Conservation (phyloP, 345 rosid species). For the Acer negundo region DNA sequence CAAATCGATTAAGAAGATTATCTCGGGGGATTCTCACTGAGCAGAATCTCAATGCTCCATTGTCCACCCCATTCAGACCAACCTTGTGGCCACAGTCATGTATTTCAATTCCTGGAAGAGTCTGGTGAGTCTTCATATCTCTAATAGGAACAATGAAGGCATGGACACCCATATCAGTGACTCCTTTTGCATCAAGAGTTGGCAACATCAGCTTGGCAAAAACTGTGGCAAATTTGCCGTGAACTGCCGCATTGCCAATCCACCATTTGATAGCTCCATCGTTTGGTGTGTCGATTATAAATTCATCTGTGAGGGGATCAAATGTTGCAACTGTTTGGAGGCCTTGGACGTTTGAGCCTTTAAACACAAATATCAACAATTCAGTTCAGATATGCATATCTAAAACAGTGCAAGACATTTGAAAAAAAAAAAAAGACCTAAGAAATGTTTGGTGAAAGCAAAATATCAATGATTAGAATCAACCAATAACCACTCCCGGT, state of each 20-base stretch:
- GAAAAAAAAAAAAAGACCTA: not conserved
- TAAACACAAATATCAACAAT: conserved; percentile 21
- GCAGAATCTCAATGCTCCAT: conserved; percentile 87
- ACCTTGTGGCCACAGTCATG: conserved; percentile 96
- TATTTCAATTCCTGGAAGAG: conserved; percentile 89
- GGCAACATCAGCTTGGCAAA: conserved; percentile 87
- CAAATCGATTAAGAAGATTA: conserved; percentile 95
- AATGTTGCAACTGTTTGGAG: conserved; percentile 89
- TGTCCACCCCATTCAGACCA: conserved; percentile 96
- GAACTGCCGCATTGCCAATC: conserved; percentile 99
- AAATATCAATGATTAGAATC: not conserved
- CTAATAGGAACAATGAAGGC: conserved; percentile 96
- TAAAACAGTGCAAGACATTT: not conserved
- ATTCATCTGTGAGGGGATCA: conserved; percentile 80
- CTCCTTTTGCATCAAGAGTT: conserved; percentile 75
- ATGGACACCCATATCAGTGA: conserved; percentile 94
- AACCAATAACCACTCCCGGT: not conserved
- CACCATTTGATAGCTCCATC: conserved; percentile 99
- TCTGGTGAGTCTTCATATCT: conserved; percentile 77
- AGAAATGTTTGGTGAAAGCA: not conserved
- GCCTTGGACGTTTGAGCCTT: conserved; percentile 95
- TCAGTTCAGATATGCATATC: conserved; percentile 6
- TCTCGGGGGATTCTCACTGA: conserved; percentile 93
- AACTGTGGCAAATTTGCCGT: conserved; percentile 94
- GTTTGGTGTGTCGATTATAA: conserved; percentile 76